Percentiles rank a stretch among this genome's conserved stretches.
Evolutionary conservation across 2,329 filamentous ascomycete species (phyloP).

Genomic region (Hypomyces rosellus): DNA sequence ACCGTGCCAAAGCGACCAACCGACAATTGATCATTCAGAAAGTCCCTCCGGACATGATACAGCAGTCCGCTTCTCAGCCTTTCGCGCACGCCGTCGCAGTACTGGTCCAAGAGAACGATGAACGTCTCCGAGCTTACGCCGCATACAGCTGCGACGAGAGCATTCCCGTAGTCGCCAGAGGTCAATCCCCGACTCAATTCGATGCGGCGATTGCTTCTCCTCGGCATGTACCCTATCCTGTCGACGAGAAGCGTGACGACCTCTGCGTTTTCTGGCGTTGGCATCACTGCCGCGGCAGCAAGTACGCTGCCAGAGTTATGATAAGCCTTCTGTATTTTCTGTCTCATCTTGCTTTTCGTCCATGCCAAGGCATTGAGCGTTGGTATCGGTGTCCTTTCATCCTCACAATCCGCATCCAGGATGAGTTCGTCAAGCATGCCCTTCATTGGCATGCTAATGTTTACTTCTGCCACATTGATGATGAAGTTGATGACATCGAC

Average conservation of each 20-base stretch:
- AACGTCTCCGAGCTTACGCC: not conserved
- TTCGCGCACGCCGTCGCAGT: too few species aligned
- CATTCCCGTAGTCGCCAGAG: not conserved
- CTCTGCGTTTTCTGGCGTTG: not conserved
- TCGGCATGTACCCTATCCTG: too few species aligned
- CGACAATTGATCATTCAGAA: not conserved
- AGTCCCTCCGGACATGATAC: not conserved
- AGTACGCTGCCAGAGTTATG: not conserved
- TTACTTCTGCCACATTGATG: not conserved
- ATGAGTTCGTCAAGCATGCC: not conserved
- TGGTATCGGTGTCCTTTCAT: not conserved
- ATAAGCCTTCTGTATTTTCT: not conserved
- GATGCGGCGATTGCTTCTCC: too few species aligned
- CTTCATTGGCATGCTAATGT: too few species aligned
- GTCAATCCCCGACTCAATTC: not conserved
- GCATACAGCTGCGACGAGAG: not conserved
- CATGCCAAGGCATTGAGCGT: not conserved
- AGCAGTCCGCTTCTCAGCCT: too few species aligned
- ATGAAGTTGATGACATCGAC: not conserved
- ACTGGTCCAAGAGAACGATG: not conserved
- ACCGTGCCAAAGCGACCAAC: not conserved
- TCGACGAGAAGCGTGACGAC: not conserved
- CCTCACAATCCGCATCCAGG: too few species aligned
- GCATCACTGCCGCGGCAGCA: not conserved
- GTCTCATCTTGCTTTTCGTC: not conserved